Percentiles rank a stretch among this genome's conserved stretches.
These are phyloP conservation scores for Torulaspora gathmanii DNA, from an alignment of 805 yeast species.

Conservation along the genomic window DNA sequence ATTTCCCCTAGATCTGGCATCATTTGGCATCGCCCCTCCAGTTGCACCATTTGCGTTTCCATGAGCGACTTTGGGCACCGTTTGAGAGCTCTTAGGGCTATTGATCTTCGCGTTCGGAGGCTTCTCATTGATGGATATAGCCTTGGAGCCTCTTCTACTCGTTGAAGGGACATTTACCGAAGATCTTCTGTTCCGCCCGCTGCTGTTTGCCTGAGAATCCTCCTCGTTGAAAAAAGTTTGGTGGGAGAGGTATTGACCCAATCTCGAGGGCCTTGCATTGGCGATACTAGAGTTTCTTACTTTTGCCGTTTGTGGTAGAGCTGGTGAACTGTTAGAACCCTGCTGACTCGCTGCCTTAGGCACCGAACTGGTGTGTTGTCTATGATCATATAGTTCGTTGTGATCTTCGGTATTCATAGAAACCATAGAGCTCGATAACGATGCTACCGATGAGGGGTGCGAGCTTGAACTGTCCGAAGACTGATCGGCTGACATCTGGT, in stretches of 20 bases:
- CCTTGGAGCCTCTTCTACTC: slow-evolving; percentile 1
- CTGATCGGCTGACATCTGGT: slow-evolving; percentile 11
- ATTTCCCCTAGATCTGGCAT: slow-evolving; percentile 25
- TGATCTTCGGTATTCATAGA: slow-evolving; percentile 40
- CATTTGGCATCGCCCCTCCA: slow-evolving; percentile 3
- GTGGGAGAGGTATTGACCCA: slow-evolving; percentile 41
- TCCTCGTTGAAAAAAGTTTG: slow-evolving; percentile 38
- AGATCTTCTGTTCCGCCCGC: background rate
- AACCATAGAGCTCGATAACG: slow-evolving; percentile 30
- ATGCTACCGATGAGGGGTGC: slow-evolving; percentile 23
- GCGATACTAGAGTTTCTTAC: slow-evolving; percentile 5
- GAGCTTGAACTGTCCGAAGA: slow-evolving; percentile 11
- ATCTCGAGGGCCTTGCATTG: slow-evolving; percentile 20
- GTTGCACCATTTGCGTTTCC: background rate
- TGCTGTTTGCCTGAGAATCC: too few species aligned
- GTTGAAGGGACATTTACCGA: background rate
- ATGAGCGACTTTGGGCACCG: background rate
- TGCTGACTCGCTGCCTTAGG: slow-evolving; percentile 19
- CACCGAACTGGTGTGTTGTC: slow-evolving; percentile 43
- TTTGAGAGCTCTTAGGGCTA: slow-evolving; percentile 1
- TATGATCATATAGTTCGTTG: slow-evolving; percentile 44
- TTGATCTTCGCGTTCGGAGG: background rate
- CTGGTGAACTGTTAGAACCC: background rate
- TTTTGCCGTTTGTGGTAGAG: slow-evolving; percentile 5
- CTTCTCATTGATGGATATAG: background rate